Conservation (phyloP, 768 basidiomycete species). For the Rubroboletus satanas region DNA sequence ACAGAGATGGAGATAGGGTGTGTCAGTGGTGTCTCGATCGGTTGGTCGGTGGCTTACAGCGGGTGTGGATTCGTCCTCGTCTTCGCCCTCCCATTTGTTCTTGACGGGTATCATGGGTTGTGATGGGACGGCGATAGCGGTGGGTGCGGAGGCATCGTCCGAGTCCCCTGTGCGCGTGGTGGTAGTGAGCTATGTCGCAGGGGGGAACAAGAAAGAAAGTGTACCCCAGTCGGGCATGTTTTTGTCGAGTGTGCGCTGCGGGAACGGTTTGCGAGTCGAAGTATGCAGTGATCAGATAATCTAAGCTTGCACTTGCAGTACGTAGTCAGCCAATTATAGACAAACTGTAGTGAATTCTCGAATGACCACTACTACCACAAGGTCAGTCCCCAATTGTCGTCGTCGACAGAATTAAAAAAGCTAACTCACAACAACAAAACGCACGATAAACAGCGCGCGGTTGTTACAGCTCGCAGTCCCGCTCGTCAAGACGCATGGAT, state of each 20-base stretch:
- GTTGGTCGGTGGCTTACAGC: conserved; percentile 49
- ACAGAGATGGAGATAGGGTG: background rate
- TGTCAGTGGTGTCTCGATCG: conserved; percentile 5
- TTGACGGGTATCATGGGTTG: conserved; percentile 34
- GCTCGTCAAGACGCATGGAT: conserved; percentile 63
- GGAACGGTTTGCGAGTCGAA: no score
- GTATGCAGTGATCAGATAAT: no score
- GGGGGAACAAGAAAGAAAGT: background rate
- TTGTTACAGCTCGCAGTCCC: conserved; percentile 63
- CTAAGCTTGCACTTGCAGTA: no score
- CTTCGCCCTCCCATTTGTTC: conserved; percentile 87
- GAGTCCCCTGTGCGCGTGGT: conserved; percentile 33
- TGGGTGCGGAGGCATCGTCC: conserved; percentile 30
- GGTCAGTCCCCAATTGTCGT: conserved; percentile 12
- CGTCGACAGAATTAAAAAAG: background rate
- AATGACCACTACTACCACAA: conserved; percentile 11
- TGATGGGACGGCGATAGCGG: conserved; percentile 15
- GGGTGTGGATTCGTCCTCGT: conserved; percentile 76
- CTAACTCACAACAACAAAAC: background rate
- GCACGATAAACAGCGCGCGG: conserved; percentile 12
- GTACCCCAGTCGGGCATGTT: conserved; percentile 49
- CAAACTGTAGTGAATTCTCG: no score
- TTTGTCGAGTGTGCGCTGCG: no score
- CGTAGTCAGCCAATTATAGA: no score
- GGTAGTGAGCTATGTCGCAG: conserved; percentile 20